Conservation (phyloP, 306 rosid species). For the Cucumis sativus region Cucumber_9930_V3 NC_026661.2:16655001-16655500, state of each 20-base stretch:
- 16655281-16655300: background rate
- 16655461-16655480: background rate
- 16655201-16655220: background rate
- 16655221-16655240: background rate
- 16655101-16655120: constrained; percentile 79
- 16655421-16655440: background rate
- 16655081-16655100: constrained; percentile 94
- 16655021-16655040: constrained; percentile 95
- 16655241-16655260: background rate
- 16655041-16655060: constrained; percentile 65
- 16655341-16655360: background rate
- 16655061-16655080: constrained; percentile 62
- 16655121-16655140: constrained; percentile 42
- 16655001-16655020: constrained; percentile 61
- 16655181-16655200: constrained; percentile 38
- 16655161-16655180: constrained; percentile 87
- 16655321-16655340: background rate
- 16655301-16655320: background rate
- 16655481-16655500: background rate
- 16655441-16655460: background rate
- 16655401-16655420: too few relatives aligned
- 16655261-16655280: background rate
- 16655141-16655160: constrained; percentile 80
- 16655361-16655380: background rate
- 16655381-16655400: background rate